These are phyloP conservation scores for Rhodamnia argentea DNA, from an alignment of 345 rosid species.

Conservation along the genomic window DNA sequence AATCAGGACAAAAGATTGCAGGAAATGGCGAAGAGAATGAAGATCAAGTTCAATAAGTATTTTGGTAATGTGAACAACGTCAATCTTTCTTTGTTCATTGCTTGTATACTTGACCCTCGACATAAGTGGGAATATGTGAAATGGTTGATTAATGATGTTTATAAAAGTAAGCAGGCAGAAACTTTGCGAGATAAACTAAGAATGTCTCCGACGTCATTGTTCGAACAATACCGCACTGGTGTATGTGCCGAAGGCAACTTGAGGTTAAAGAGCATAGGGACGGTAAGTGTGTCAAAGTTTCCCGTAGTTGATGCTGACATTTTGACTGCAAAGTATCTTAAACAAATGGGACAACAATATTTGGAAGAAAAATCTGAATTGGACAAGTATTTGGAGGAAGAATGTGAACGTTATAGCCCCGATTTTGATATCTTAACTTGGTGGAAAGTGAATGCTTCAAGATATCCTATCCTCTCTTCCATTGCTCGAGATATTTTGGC, in stretches of 20 bases:
- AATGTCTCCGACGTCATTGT: neutral
- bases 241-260: neutral
- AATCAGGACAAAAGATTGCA: neutral
- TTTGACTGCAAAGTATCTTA: neutral
- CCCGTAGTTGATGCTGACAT: neutral
- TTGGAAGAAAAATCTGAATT: neutral
- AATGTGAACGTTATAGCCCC: neutral
- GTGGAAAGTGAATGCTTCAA: neutral
- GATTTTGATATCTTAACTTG: neutral
- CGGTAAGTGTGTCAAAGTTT: neutral
- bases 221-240: neutral
- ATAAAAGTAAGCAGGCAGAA: neutral
- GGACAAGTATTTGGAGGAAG: neutral
- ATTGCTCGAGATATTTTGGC: slow-evolving; percentile 8
- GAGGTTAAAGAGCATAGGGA: too few species aligned
- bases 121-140: neutral
- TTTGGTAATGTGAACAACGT: neutral
- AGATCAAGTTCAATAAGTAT: slow-evolving; percentile 1
- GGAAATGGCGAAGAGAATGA: neutral
- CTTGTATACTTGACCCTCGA: neutral
- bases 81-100: neutral
- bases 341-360: neutral
- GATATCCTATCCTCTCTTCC: neutral
- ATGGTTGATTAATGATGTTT: neutral
- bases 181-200: neutral